Evolutionary conservation across 805 yeast species (phyloP).

Genomic region (Candida coquimbonensis): DNA sequence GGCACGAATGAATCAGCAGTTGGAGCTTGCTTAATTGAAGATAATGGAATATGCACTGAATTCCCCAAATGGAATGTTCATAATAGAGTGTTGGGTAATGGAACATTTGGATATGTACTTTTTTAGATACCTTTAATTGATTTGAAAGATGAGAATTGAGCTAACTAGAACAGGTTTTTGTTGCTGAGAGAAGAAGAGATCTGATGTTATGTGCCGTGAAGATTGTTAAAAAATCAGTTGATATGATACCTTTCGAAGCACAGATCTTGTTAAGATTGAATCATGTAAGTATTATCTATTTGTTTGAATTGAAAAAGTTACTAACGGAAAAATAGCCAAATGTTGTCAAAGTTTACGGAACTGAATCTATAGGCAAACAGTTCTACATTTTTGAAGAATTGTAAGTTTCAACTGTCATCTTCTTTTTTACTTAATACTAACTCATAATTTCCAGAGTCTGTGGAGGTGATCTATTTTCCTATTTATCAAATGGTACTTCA

Average conservation of each 20-base stretch:
- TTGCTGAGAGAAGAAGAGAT: conserved; percentile 24
- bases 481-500: conserved; percentile 35
- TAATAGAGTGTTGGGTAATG: conserved; percentile 40
- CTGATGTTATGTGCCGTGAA: conserved; percentile 43
- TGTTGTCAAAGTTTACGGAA: conserved; percentile 38
- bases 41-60: conserved; percentile 16
- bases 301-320: background rate
- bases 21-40: conserved; percentile 13
- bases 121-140: background rate
- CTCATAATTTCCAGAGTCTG: conserved; percentile 23
- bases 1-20: conserved; percentile 11
- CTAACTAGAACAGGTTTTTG: conserved; percentile 22
- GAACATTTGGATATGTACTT: conserved; percentile 51
- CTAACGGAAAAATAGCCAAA: conserved; percentile 30
- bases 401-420: conserved; percentile 6
- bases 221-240: conserved; percentile 26
- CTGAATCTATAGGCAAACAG: conserved; percentile 22
- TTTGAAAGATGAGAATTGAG: background rate
- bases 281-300: conserved; percentile 31
- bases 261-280: conserved; percentile 30
- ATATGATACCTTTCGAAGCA: conserved; percentile 34
- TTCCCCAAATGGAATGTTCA: conserved; percentile 36
- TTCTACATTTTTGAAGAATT: conserved; percentile 43
- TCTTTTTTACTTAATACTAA: background rate
- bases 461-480: conserved; percentile 57